Evolutionary conservation across 2,329 filamentous ascomycete species (phyloP).

Genomic region (Cercospora janseana): DNA sequence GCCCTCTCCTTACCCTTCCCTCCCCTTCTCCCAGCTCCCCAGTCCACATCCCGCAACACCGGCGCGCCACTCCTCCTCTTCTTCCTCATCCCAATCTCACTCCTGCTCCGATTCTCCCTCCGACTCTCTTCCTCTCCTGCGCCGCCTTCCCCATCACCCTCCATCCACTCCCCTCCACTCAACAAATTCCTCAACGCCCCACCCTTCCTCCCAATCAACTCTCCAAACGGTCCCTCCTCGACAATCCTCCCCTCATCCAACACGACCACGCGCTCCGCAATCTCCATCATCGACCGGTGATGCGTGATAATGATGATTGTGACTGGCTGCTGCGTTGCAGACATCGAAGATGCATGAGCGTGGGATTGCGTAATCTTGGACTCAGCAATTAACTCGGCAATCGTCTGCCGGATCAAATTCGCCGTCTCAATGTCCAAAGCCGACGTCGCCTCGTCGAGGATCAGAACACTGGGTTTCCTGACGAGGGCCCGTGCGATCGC

Average conservation of each 20-base stretch:
- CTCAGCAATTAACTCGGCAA: constrained; percentile 53
- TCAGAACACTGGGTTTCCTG: constrained; percentile 66
- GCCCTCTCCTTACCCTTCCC: background rate
- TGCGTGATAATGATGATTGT: constrained; percentile 83
- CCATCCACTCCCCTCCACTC: constrained; percentile 39
- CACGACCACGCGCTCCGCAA: constrained; percentile 71
- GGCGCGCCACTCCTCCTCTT: constrained; percentile 13
- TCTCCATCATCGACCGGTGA: constrained; percentile 78
- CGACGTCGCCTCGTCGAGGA: constrained; percentile 85
- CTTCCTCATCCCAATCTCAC: constrained; percentile 5
- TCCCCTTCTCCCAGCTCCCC: background rate
- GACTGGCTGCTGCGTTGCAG: constrained; percentile 50
- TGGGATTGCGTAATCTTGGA: constrained; percentile 19
- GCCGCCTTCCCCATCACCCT: no score
- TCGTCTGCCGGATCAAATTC: constrained; percentile 60
- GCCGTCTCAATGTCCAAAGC: constrained; percentile 72
- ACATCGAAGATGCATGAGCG: no score
- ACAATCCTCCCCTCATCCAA: constrained; percentile 65
- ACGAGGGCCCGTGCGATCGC: constrained; percentile 78
- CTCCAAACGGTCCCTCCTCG: constrained; percentile 65
- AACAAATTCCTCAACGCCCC: constrained; percentile 39
- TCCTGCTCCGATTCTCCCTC: constrained; percentile 11
- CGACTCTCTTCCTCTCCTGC: background rate
- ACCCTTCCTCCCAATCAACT: constrained; percentile 51
- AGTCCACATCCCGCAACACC: constrained; percentile 19